Percentiles rank a stretch among this genome's conserved stretches.
Evolutionary conservation across 2,329 filamentous ascomycete genomes (phyloP).

Genomic region (Epichloe sylvatica): DNA sequence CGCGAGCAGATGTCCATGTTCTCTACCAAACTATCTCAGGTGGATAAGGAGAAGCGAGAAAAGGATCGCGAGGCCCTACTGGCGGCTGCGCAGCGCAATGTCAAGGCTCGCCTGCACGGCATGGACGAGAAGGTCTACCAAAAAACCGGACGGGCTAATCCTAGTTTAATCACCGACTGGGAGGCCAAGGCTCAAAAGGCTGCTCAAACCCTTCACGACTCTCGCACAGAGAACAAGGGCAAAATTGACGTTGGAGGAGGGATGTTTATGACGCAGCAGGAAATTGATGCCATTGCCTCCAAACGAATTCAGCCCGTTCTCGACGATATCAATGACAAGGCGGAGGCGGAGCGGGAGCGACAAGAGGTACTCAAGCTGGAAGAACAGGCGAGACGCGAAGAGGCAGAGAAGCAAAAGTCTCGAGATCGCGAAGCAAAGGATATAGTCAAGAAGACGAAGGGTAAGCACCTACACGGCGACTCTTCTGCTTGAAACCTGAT

Average conservation of each 20-base stretch:
- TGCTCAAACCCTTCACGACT: slow-evolving; percentile 50
- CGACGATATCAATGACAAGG: slow-evolving; percentile 70
- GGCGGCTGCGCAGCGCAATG: slow-evolving; percentile 70
- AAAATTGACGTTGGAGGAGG: slow-evolving; percentile 64
- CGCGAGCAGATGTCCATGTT: slow-evolving; percentile 68
- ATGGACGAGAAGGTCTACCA: slow-evolving; percentile 73
- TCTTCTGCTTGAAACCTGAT: too few species aligned
- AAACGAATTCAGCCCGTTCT: slow-evolving; percentile 68
- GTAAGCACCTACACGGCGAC: slow-evolving; percentile 28
- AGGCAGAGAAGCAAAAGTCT: slow-evolving; percentile 31
- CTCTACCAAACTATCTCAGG: slow-evolving; percentile 49
- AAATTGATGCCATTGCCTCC: slow-evolving; percentile 67
- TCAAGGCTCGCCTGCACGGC: slow-evolving; percentile 60
- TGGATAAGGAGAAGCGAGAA: slow-evolving; percentile 60
- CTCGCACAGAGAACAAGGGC: slow-evolving; percentile 39
- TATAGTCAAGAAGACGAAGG: slow-evolving; percentile 40
- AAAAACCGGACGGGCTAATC: slow-evolving; percentile 60
- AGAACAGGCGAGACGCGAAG: slow-evolving; percentile 41
- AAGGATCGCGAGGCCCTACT: slow-evolving; percentile 63
- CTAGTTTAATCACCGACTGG: slow-evolving; percentile 60
- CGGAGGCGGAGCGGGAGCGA: slow-evolving; percentile 55
- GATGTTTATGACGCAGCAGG: slow-evolving; percentile 61
- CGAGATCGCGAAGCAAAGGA: slow-evolving; percentile 40
- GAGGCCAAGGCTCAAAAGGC: slow-evolving; percentile 60
- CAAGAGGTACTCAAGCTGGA: slow-evolving; percentile 51